Evolutionary conservation across 1,284 basidiomycete genomes (phyloP).

Genomic region (Fistulinella cinereoalba): DNA sequence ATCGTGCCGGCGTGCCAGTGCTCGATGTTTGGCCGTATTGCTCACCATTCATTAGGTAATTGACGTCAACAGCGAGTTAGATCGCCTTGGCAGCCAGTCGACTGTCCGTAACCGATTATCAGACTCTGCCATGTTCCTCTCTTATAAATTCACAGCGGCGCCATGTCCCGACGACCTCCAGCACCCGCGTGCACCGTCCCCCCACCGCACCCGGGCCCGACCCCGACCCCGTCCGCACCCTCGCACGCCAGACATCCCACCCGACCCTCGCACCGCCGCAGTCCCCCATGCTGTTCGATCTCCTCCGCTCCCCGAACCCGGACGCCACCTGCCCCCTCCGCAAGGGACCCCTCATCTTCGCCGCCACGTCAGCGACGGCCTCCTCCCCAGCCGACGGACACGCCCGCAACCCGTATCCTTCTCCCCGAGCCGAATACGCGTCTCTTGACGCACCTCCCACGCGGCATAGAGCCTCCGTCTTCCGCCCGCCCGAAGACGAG

Average conservation of each 20-base stretch:
- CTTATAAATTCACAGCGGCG: conserved; percentile 24
- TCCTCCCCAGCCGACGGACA: conserved; percentile 1
- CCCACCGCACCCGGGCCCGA: conserved; percentile 15
- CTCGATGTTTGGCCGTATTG: conserved; percentile 5
- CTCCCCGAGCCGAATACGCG: conserved; percentile 27
- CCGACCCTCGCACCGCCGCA: conserved; percentile 1
- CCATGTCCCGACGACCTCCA: conserved; percentile 4
- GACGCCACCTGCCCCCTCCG: conserved; percentile 15
- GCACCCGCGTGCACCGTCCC: neutral
- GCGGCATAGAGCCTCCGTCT: conserved; percentile 6
- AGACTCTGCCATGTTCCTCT: conserved; percentile 10
- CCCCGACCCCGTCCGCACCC: conserved; percentile 11
- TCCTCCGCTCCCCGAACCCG: conserved; percentile 21
- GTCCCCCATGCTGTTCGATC: conserved; percentile 21
- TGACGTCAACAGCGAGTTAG: conserved; percentile 12
- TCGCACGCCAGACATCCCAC: conserved; percentile 9
- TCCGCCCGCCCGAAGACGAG: neutral
- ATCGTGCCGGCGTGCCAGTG: conserved; percentile 13
- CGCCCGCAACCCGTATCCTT: conserved; percentile 22
- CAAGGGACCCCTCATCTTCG: conserved; percentile 42
- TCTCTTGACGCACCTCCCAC: conserved; percentile 7
- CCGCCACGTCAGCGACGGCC: conserved; percentile 30
- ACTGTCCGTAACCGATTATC: conserved; percentile 18
- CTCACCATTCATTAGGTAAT: conserved; percentile 31
- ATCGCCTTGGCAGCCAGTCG: conserved; percentile 23